Evolutionary conservation across 371 early-diverging fungal species (phyloP).

Genomic region (Ordospora pajunii): DNA sequence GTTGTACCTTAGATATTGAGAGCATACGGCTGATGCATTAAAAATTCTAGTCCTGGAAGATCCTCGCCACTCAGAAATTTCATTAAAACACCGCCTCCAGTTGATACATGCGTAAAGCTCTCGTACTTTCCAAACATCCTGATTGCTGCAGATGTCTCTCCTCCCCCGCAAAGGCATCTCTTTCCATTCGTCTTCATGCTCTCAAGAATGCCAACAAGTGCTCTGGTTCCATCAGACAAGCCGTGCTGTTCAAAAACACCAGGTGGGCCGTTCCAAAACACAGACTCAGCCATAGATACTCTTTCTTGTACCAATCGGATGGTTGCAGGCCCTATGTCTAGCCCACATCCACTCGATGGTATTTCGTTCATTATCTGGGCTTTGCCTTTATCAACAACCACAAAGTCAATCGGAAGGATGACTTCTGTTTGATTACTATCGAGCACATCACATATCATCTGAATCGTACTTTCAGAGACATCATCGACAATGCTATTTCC

Average conservation of each 20-base stretch:
- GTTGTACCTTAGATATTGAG: not conserved
- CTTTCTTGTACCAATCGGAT: slow-evolving; percentile 67
- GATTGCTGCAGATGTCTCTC: slow-evolving; percentile 92
- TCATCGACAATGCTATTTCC: slow-evolving; percentile 63
- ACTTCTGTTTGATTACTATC: slow-evolving; percentile 74
- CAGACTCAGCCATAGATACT: slow-evolving; percentile 71
- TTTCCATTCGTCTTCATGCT: slow-evolving; percentile 69
- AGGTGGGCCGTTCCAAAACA: slow-evolving; percentile 92
- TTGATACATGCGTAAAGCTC: slow-evolving; percentile 81
- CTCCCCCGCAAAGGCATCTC: slow-evolving; percentile 75
- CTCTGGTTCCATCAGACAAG: slow-evolving; percentile 77
- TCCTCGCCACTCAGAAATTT: slow-evolving; percentile 80
- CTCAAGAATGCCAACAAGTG: slow-evolving; percentile 70
- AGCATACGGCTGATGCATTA: slow-evolving; percentile 9
- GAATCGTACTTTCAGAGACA: slow-evolving; percentile 67
- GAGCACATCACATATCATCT: slow-evolving; percentile 70
- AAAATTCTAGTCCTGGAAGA: slow-evolving; percentile 55
- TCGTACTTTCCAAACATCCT: slow-evolving; percentile 72
- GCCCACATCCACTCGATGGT: slow-evolving; percentile 62
- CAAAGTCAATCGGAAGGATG: slow-evolving; percentile 76
- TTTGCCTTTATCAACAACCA: slow-evolving; percentile 72
- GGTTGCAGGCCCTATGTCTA: slow-evolving; percentile 81
- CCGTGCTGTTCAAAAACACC: slow-evolving; percentile 92
- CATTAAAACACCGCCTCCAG: slow-evolving; percentile 90
- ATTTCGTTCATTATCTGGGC: slow-evolving; percentile 60